phyloP scores from a whole-genome alignment of 306 rosid species.

The Trichosanthes truncata region DNA sequence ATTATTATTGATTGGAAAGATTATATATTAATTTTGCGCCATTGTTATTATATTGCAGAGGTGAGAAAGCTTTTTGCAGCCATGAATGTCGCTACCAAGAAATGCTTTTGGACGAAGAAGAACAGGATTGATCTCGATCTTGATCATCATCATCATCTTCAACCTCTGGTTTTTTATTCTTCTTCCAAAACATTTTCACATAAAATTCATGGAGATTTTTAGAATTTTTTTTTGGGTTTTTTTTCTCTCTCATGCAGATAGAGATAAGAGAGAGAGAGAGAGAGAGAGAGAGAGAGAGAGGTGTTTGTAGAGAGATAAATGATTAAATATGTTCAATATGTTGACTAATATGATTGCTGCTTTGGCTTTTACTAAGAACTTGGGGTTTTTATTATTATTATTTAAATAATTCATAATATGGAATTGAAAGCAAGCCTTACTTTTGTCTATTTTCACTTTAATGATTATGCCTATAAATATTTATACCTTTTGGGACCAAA shows the following conservation, averaged over 20 bases:
- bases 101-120: conserved; percentile 57
- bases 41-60: conserved; percentile 35
- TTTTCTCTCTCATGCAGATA: conserved; percentile 9
- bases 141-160: neutral
- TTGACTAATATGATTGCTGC: conserved; percentile 7
- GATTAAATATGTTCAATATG: neutral
- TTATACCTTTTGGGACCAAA: neutral
- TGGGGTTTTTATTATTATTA: neutral
- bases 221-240: neutral
- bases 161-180: neutral
- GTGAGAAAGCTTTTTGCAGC: conserved; percentile 90
- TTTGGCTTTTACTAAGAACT: neutral
- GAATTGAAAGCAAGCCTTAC: neutral
- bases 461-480: neutral
- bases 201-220: neutral
- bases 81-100: conserved; percentile 68
- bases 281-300: neutral
- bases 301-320: conserved; percentile 2
- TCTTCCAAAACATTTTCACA: neutral
- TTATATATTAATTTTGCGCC: neutral
- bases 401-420: neutral
- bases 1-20: neutral
- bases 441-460: conserved; percentile 4
- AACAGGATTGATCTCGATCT: conserved; percentile 11
- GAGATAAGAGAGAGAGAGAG: neutral